A percentile compares a stretch with the other conserved stretches of the same genome.
phyloP scores from a whole-genome alignment of 2,329 filamentous ascomycete species.

The Calonectria montana region DNA sequence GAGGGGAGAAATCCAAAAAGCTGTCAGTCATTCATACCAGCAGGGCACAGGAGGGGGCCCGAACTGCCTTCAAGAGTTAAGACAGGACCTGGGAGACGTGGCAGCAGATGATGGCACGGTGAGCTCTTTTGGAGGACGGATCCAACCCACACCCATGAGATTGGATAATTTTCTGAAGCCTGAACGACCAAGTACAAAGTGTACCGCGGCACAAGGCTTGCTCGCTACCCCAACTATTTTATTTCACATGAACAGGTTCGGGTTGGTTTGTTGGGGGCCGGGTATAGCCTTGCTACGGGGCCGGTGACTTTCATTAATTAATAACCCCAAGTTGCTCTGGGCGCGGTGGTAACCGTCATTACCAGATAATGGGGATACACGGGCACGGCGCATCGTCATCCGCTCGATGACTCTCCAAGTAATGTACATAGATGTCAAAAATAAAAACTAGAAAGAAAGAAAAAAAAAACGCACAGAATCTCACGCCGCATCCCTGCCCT shows the following conservation, averaged over 20 bases:
- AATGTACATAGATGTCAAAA: no score
- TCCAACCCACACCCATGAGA: neutral
- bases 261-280: slow-evolving; percentile 26
- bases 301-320: slow-evolving; percentile 17
- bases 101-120: neutral
- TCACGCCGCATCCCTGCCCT: neutral
- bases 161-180: slow-evolving; percentile 7
- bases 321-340: neutral
- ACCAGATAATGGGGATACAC: neutral
- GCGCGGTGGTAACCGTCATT: neutral
- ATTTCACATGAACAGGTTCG: slow-evolving; percentile 11
- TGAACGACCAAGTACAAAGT: neutral
- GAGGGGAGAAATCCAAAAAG: neutral
- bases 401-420: no score
- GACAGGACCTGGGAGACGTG: neutral
- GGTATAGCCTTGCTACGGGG: slow-evolving; percentile 27
- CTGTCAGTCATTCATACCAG: neutral
- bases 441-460: no score
- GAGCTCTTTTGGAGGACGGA: neutral
- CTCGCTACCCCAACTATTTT: neutral
- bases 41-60: neutral
- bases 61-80: slow-evolving; percentile 2
- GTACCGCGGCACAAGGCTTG: neutral
- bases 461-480: neutral
- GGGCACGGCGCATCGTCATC: no score